Evolutionary conservation across 192 early-diverging fungal genomes (phyloP), one percentile per base, ranked within the genome.

Genomic region (Coemansia sp.): DNA sequence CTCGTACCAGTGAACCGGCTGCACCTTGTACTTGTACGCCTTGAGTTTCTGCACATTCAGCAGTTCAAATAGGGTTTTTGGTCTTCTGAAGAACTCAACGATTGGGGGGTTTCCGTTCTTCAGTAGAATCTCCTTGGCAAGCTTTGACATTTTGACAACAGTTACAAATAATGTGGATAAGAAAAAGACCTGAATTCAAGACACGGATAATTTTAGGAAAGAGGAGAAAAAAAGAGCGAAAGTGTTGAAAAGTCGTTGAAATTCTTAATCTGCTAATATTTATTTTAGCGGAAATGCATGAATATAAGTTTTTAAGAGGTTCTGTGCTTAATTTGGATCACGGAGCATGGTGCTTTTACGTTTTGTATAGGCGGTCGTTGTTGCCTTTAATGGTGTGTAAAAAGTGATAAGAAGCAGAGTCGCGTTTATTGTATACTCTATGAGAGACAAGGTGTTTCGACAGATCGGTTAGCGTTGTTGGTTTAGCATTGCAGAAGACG

Each of bases 31-130:
- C 32, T 66, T 71, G 65, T 71, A 66, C 0, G 66, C 66, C 21
- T 72, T 69, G 55, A 57, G 11, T 10, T 69, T 68, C 37, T 80
- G 78, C 12, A 80, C 73, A 48, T 80, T 80, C 4, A 80, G 22
- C 0, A 80, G 69, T 57, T 80, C 78, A 48, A 64, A 68, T 1
- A 80, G 73, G 41, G 78, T 80, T 58, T 80, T 80, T 8, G 78
- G 73, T 47, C 72, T 75, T 5, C 3, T 8, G 1, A 45, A 62
- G 36, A 74, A 80, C 45, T 40, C 6, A 2, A 75, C 69, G 9
- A 66, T 69, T 22, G 71, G 63, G 22, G 66, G 76, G 1, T 62
- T 13, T 12, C 62, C 68, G 55, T 48, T 19, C 54, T 71, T 78
- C n/a, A 57, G 26, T 3, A 80, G 73, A 21, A 80, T 61, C 59